phyloP scores from a whole-genome alignment of 2,329 filamentous ascomycete species.

The Alternaria tenuissima region DNA sequence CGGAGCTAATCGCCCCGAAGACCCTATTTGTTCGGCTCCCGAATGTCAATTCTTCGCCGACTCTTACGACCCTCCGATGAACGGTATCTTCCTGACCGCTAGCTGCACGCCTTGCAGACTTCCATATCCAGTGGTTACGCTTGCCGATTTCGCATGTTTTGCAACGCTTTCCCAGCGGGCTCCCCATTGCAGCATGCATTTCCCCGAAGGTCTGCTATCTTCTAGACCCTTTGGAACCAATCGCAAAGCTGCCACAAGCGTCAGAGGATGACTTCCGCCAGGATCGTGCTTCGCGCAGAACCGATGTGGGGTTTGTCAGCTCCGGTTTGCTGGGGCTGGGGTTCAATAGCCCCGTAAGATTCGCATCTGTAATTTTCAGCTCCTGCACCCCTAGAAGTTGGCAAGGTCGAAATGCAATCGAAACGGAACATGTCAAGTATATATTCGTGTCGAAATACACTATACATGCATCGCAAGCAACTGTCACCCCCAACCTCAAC shows the following conservation, averaged over 20 bases:
- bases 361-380: not conserved
- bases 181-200: constrained; percentile 11
- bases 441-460: not conserved
- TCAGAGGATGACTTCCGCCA: constrained; percentile 11
- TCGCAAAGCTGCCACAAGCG: constrained; percentile 2
- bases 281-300: constrained; percentile 11
- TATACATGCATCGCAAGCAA: not conserved
- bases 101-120: not conserved
- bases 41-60: not conserved
- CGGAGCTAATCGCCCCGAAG: constrained; percentile 2
- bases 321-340: constrained; percentile 1
- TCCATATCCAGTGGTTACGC: constrained; percentile 8
- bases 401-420: not conserved
- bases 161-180: constrained; percentile 4
- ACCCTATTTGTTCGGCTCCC: constrained; percentile 3
- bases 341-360: constrained; percentile 6
- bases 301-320: constrained; percentile 33
- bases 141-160: constrained; percentile 15
- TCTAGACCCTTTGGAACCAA: constrained; percentile 15
- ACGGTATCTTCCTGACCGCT: constrained; percentile 1
- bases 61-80: not conserved
- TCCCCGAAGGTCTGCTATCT: constrained; percentile 9
- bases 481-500: not conserved
- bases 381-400: not conserved
- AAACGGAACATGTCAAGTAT: not conserved